Base-by-base conservation (phyloP, 164 flowering plant species). In the Pachysandra terminalis region DNA sequence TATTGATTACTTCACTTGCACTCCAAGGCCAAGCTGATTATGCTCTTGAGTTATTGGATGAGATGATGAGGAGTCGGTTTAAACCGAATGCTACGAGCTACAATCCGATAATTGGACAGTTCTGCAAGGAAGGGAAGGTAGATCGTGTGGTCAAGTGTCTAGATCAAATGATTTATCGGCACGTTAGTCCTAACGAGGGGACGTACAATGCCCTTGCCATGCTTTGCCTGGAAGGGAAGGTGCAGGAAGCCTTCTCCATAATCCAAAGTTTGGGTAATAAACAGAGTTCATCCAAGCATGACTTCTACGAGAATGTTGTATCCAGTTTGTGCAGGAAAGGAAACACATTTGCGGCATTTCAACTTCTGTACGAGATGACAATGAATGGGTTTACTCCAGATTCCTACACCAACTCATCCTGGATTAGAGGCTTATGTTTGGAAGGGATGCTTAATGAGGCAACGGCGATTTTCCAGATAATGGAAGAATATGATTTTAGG, bases 401-500 rank as follows among this genome's bases (percentile, higher is more conserved):
- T 60, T 76, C 96, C 1, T 85, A 77, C 55, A 90, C 91, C 0
- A 86, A 83, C 73, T 89, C 96, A 10, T 84, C 92, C 21, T 69
- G 92, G 75, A 85, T 92, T 61, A 80, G 89, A 77, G 97, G 98
- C n/a, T 59, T 95, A 54, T 95, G 96, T 61, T 5, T 75, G 83
- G 97, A 95, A 71, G 90, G 92, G 63, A 87, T 90, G 97, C 60
- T 92, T 10, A 79, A 83, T 56, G 94, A 75, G 65, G 98, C 93
- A 9, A 57, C 86, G 65, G 80, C 76, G 72, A 79, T 95, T n/a
- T 79, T 87, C 35, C 32, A n/a, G 9, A 64, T 85, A 13, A 79
- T 92, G 96, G 96, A 90, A 74, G 96, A 90, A 69, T 74, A 74
- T 63, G 71, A 77, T 7, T 68, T 63, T 57, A 74, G 59, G 80